These are phyloP conservation scores for Mycena vulgaris DNA, from an alignment of 768 basidiomycete species.

Conservation along the genomic window DNA sequence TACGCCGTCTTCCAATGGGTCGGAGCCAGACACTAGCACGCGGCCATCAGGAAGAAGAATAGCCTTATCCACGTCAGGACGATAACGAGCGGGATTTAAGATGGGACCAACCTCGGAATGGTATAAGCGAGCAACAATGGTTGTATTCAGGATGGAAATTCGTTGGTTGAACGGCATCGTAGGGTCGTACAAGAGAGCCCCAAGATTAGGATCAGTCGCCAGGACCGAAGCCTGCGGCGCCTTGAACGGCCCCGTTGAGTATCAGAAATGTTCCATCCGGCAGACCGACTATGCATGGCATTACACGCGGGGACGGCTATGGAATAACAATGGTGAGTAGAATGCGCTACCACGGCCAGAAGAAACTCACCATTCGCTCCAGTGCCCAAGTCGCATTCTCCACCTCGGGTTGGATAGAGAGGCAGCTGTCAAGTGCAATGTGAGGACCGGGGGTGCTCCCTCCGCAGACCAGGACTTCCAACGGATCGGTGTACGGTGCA, in stretches of 20 bases:
- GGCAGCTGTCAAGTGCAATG: slow-evolving; percentile 76
- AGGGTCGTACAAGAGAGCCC: slow-evolving; percentile 71
- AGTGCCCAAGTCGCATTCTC: slow-evolving; percentile 75
- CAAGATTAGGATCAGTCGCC: slow-evolving; percentile 62
- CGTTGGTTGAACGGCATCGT: slow-evolving; percentile 61
- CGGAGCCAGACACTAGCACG: slow-evolving; percentile 71
- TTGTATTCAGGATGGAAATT: slow-evolving; percentile 65
- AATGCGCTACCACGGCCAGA: too few species aligned
- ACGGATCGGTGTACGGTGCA: slow-evolving; percentile 81
- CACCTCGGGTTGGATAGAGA: slow-evolving; percentile 77
- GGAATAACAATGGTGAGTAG: too few species aligned
- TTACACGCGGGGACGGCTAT: slow-evolving; percentile 80
- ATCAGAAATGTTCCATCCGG: slow-evolving; percentile 75
- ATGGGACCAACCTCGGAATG: slow-evolving; percentile 50
- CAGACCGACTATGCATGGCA: slow-evolving; percentile 77
- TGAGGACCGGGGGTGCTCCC: slow-evolving; percentile 76
- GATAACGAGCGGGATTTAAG: too few species aligned
- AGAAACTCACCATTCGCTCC: slow-evolving; percentile 86
- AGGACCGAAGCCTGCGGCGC: slow-evolving; percentile 72
- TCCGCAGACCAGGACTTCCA: slow-evolving; percentile 82
- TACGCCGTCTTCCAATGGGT: slow-evolving; percentile 56
- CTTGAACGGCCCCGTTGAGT: slow-evolving; percentile 70
- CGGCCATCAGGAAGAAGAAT: slow-evolving; percentile 72
- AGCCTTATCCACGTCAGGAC: slow-evolving; percentile 52
- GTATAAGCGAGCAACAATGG: slow-evolving; percentile 67